Base-by-base conservation (phyloP, 305 asterid genomes). In the Fraxinus latifolia region DNA sequence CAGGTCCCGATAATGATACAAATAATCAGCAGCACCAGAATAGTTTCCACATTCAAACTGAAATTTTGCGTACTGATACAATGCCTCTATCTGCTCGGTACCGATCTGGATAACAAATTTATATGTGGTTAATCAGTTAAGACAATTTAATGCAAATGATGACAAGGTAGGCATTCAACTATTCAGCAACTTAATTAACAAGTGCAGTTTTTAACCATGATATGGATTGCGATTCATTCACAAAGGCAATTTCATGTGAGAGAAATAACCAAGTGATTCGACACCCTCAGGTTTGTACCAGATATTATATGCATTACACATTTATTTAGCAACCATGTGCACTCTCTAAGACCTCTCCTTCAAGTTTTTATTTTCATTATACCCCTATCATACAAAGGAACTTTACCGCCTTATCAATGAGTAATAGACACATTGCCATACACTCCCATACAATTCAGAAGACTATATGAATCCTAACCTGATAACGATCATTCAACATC, bases 11-110 rank as follows among this genome's bases (percentile, higher is more conserved):
- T 96, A 96, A 88, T 92, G 99, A 85, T 91, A 93, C 81, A 96
- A 85, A 89, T 93, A 96, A 88, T 96, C 99, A 0, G 99, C 98
- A 84, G 99, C 99, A 17, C 96, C 98, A 3, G 99, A 94, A 82
- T 96, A 96, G 88, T 96, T 96, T 15, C 98, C 99, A 89, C 99
- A 96, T 90, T 96, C 99, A 91, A 96, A 96, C 87, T 96, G 99
- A 78, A 96, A 94, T 82, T 96, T 96, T 14, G 97, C 98, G 85
- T 91, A 96, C 82, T 94, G 98, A 85, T 94, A 96, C 82, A 96
- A 74, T 77, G 98, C 98, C 84, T 94, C 98, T 81, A 96, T 96
- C 87, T 96, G 98, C 68, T 92, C 93, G 0, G 96, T 91, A 80
- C 98, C 99, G 87, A 96, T 96, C 99, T 96, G 90, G 60, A 83